Evolutionary conservation across 345 rosid species (phyloP).

Genomic region (Geranium brycei): DNA sequence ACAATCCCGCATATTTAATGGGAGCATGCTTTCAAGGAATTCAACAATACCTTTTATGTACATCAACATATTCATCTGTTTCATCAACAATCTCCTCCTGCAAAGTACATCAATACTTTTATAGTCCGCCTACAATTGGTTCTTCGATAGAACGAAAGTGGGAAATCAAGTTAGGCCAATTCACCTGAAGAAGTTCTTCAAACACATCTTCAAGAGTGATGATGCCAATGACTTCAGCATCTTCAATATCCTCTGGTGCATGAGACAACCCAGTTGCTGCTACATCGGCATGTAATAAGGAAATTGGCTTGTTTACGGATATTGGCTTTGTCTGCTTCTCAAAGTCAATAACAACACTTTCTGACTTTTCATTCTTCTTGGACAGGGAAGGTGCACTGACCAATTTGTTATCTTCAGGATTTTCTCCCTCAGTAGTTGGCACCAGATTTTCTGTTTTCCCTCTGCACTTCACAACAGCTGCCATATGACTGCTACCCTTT

Average conservation of each 20-base stretch:
- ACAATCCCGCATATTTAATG: neutral
- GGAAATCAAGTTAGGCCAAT: neutral
- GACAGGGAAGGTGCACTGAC: slow-evolving; percentile 51
- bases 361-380: slow-evolving; percentile 41
- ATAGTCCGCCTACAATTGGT: neutral
- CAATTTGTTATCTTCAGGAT: slow-evolving; percentile 27
- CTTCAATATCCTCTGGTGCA: slow-evolving; percentile 59
- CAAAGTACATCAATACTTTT: neutral
- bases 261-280: slow-evolving; percentile 30
- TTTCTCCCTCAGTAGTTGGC: slow-evolving; percentile 25
- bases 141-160: neutral
- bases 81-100: slow-evolving; percentile 98
- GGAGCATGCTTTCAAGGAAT: neutral
- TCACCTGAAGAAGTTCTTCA: slow-evolving; percentile 85
- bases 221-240: slow-evolving; percentile 86
- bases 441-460: slow-evolving; percentile 39
- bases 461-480: slow-evolving; percentile 81
- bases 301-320: slow-evolving; percentile 2
- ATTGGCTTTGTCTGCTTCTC: slow-evolving; percentile 33
- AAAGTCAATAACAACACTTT: slow-evolving; percentile 44
- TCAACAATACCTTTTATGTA: slow-evolving; percentile 59
- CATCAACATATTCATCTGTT: slow-evolving; percentile 93
- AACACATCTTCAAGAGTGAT: slow-evolving; percentile 96
- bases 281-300: slow-evolving; percentile 7
- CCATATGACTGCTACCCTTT: slow-evolving; percentile 99